Conservation (phyloP, 495 filamentous ascomycete genomes). For the Pseudevernia furfuracea region DNA sequence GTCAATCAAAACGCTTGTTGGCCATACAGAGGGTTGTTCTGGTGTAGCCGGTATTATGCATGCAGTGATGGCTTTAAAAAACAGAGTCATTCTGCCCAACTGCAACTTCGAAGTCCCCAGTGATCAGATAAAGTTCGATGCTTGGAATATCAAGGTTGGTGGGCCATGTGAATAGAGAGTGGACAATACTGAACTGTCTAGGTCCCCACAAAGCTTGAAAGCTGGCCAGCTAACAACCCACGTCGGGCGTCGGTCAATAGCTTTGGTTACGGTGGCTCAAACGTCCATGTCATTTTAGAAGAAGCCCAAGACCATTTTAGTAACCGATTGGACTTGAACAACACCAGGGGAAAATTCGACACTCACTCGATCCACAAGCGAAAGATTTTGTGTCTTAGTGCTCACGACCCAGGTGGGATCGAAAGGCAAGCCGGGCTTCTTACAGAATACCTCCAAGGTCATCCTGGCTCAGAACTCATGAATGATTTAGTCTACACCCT, state of each 20-base stretch:
- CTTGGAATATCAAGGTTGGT: conserved; percentile 16
- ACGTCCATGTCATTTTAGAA: conserved; percentile 37
- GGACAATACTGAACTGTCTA: background rate
- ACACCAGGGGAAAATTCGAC: background rate
- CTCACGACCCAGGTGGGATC: conserved; percentile 2
- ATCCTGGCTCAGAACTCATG: conserved; percentile 13
- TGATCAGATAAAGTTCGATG: conserved; percentile 25
- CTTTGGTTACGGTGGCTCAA: conserved; percentile 45
- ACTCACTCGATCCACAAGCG: background rate
- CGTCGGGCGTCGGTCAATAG: conserved; percentile 37
- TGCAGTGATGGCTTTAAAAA: conserved; percentile 41
- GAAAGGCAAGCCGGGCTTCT: background rate
- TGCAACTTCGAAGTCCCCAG: conserved; percentile 40
- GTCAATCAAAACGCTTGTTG: conserved; percentile 49
- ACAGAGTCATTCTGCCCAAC: conserved; percentile 42
- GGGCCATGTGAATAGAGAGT: too few relatives aligned
- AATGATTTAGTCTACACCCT: conserved; percentile 38
- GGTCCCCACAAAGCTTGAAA: background rate
- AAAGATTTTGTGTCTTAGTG: conserved; percentile 11
- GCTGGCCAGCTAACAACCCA: background rate
- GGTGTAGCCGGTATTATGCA: conserved; percentile 50
- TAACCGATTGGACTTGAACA: background rate
- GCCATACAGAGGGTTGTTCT: conserved; percentile 45
- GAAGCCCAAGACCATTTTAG: background rate
- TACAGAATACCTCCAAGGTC: background rate